Percentiles rank a stretch among this genome's conserved stretches.
Evolutionary conservation across 2,329 filamentous ascomycete species (phyloP).

Genomic region (Arachnopeziza araneosa): DNA sequence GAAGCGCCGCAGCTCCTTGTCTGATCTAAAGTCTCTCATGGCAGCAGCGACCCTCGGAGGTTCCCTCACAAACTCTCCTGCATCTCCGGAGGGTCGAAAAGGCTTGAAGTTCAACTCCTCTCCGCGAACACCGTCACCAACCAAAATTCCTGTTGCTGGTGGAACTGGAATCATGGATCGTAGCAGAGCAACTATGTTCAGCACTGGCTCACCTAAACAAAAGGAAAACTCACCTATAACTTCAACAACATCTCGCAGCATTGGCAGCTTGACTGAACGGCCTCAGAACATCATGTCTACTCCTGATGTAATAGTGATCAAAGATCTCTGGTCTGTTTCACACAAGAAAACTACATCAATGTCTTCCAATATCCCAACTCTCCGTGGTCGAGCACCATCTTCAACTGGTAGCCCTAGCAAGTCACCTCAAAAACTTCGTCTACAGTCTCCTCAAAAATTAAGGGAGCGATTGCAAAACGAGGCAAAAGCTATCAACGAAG

Average conservation of each 20-base stretch:
- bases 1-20: conserved; percentile 87
- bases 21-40: conserved; percentile 72
- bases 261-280: conserved; percentile 27
- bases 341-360: conserved; percentile 21
- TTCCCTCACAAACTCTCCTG: conserved; percentile 33
- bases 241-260: conserved; percentile 12
- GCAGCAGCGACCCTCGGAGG: conserved; percentile 49
- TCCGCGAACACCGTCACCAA: conserved; percentile 30
- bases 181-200: conserved; percentile 18
- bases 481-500: conserved; percentile 65
- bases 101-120: conserved; percentile 19
- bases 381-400: conserved; percentile 19
- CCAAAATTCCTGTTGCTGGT: conserved; percentile 26
- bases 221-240: conserved; percentile 25
- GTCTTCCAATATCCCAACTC: conserved; percentile 29
- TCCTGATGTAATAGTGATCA: conserved; percentile 20
- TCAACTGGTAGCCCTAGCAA: conserved; percentile 10
- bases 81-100: conserved; percentile 23
- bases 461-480: conserved; percentile 82
- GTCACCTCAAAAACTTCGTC: conserved; percentile 46
- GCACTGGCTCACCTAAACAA: conserved; percentile 22
- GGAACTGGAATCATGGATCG: conserved; percentile 20
- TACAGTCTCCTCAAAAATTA: conserved; percentile 68
- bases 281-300: conserved; percentile 27
- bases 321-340: conserved; percentile 26